These are phyloP conservation scores for Eragrostis nindensis DNA, from an alignment of 176 grass and related monocot genomes.

Conservation along the genomic window DNA sequence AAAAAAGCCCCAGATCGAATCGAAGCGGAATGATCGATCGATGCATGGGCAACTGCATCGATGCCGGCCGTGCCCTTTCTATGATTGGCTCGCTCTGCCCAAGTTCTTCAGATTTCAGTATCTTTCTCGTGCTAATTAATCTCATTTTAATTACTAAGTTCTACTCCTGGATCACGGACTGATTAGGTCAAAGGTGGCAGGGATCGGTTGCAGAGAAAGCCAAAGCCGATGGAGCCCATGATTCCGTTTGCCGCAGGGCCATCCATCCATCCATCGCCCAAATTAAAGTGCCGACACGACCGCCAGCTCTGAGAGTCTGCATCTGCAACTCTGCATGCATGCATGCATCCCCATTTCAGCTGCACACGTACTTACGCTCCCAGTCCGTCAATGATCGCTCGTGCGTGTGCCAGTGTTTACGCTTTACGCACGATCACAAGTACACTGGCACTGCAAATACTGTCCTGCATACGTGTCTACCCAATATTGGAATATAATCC, in stretches of 20 bases:
- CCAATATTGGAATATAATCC: too few species aligned
- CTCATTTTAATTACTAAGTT: not conserved
- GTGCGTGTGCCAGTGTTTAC: not conserved
- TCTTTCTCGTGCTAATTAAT: not conserved
- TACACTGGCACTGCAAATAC: too few species aligned
- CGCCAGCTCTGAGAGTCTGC: not conserved
- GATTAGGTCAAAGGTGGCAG: slow-evolving; percentile 19
- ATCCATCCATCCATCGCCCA: not conserved
- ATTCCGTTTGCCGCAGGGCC: slow-evolving; percentile 51
- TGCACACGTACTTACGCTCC: slow-evolving; percentile 9
- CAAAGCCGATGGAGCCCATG: slow-evolving; percentile 46
- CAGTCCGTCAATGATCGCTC: not conserved
- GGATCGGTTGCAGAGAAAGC: slow-evolving; percentile 46
- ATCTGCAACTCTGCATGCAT: slow-evolving; percentile 10
- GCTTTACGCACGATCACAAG: not conserved
- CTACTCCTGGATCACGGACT: not conserved
- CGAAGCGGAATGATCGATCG: slow-evolving; percentile 45
- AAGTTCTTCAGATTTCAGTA: not conserved
- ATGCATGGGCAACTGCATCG: not conserved
- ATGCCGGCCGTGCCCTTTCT: too few species aligned
- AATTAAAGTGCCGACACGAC: slow-evolving; percentile 43
- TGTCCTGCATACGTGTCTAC: too few species aligned
- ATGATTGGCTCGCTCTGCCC: not conserved
- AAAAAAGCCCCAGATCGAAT: slow-evolving; percentile 36
- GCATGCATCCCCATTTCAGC: not conserved